Evolutionary conservation across 176 grass and related monocot genomes (phyloP).

Genomic region (Aegilops tauschii): DNA sequence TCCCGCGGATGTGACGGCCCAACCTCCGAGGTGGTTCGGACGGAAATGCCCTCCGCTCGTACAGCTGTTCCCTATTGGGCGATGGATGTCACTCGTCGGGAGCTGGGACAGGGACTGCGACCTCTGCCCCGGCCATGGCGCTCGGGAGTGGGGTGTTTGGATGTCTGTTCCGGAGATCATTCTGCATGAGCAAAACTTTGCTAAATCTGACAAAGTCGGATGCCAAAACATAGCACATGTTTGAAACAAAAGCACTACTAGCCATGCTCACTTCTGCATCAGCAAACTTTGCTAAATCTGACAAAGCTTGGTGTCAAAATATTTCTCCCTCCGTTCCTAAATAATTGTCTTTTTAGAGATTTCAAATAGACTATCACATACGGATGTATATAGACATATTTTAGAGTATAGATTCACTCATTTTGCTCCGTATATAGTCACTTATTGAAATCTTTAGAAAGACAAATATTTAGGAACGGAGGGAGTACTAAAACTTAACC

Average conservation of each 20-base stretch:
- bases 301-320: not conserved
- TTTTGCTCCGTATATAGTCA: too few species aligned
- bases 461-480: too few species aligned
- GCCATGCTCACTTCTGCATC: not conserved
- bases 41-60: not conserved
- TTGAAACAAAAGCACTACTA: too few species aligned
- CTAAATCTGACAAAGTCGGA: not conserved
- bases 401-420: too few species aligned
- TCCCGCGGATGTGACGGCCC: conserved; percentile 25
- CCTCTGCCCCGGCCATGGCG: not conserved
- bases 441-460: too few species aligned
- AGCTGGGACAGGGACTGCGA: not conserved
- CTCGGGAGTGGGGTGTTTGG: not conserved
- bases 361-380: too few species aligned
- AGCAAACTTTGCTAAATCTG: not conserved
- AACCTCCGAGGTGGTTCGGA: not conserved
- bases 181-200: not conserved
- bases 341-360: too few species aligned
- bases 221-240: not conserved
- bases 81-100: not conserved
- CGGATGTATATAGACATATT: too few species aligned
- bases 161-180: not conserved
- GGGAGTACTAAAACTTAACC: too few species aligned
- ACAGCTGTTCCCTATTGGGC: conserved; percentile 7
- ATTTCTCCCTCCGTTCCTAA: too few species aligned